Evolutionary conservation across 495 filamentous ascomycete species (phyloP), one percentile per base, ranked within the genome.

Genomic region (Penicillium longicatenatum): DNA sequence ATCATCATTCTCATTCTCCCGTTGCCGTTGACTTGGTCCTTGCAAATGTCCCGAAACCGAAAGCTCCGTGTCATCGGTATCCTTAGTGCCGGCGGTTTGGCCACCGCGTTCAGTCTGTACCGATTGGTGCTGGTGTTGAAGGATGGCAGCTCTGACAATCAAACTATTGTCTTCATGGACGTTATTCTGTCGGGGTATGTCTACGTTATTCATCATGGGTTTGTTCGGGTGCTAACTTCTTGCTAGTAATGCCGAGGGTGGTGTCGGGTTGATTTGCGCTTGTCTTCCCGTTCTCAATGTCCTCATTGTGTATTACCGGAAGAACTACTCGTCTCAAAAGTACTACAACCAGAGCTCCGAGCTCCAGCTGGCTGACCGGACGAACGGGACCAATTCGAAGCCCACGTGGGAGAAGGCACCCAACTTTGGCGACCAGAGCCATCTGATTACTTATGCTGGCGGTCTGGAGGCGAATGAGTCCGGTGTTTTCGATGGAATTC

Each of bases 161-260:
- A 67, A 57, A 77, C 72, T 6, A 67, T 80, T 19, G 56, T 77
- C 6, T 79, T 79, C 35, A 69, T 71, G n/a, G 66, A 69, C 48
- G 73, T 79, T 7, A 75, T 77, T 43, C 55, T 81, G 8, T 76
- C 73, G 4, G 79, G 75, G 78, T 81, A 75, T 29, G 75, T 64
- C 21, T 52, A 19, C 3, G n/a, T 31, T 10, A 39, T 31, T 22
- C 10, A 14, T 62, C 14, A 60, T 17, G 9, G 4, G 7, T 17
- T 14, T 11, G 10, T 12, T 11, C 35, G 10, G 11, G 1, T 43
- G 44, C 24, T 33, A 54, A 54, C 22, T 19, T 35, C 51, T 62
- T 1, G 16, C 21, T 48, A 79, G 77, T 12, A 78, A 77, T 41
- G 77, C 76, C 50, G 77, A 81, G 63, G 74, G 71, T 37, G 74